phyloP scores from a whole-genome alignment of 805 yeast genomes.

The Starmerella sp. region DNA sequence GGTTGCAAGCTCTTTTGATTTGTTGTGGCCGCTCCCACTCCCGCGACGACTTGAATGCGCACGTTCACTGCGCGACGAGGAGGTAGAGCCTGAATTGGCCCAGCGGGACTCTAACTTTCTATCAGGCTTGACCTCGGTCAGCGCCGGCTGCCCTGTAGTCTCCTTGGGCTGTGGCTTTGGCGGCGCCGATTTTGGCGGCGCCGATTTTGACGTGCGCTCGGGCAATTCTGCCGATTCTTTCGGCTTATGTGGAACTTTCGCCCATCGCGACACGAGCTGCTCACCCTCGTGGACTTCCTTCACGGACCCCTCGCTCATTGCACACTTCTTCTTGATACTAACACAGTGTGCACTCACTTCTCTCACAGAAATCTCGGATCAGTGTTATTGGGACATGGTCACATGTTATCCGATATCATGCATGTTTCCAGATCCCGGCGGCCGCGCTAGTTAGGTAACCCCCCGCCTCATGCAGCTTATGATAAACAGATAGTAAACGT shows the following conservation, averaged over 20 bases:
- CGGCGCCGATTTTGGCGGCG: background rate
- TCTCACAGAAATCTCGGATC: background rate
- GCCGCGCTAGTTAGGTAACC: background rate
- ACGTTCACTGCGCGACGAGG: background rate
- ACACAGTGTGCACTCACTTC: too few species aligned
- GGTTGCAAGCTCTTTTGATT: background rate
- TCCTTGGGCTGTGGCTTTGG: background rate
- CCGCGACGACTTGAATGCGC: background rate
- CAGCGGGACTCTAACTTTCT: background rate
- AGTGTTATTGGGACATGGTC: background rate
- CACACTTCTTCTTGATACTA: too few species aligned
- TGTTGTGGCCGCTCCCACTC: background rate
- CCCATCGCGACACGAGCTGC: slow-evolving; percentile 8
- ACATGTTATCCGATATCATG: background rate
- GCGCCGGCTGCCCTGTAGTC: background rate
- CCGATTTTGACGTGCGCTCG: too few species aligned
- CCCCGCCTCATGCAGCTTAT: background rate
- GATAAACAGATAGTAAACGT: background rate
- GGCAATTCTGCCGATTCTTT: background rate
- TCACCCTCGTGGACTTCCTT: background rate
- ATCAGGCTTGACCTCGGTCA: background rate
- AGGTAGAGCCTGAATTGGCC: background rate
- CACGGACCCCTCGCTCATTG: background rate
- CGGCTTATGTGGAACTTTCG: background rate
- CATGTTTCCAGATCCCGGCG: background rate